Base-by-base conservation (phyloP, 129 eudicot species). In the Calendula officinalis region DNA sequence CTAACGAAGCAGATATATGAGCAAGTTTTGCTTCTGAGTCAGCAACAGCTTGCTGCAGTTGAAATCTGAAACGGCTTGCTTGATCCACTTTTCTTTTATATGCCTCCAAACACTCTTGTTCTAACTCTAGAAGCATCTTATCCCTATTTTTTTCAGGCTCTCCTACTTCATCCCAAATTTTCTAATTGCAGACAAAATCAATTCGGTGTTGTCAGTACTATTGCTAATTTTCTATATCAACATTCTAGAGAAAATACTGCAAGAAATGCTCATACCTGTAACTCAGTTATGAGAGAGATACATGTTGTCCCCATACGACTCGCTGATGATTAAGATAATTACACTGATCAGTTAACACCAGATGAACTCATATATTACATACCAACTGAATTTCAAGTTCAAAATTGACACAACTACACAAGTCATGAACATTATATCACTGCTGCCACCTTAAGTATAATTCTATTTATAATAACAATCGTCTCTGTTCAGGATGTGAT, bases 131-230 rank as follows among this genome's bases (percentile, higher is more conserved):
- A 70, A 87, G 90, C 82, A 76, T 81, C 71, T 81, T 83, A 66
- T 83, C 95, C 72, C 88, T 83, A 55, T 83, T 86, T 37, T 47
- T 44, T 39, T 81, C 95, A 63, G 75, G 67, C 70, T 83, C 91
- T 59, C 95, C 95, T 57, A 83, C 83, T 71, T 83, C 95, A 75
- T 87, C 83, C 95, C 88, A 83, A 66, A 87, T 83, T 76, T 75
- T 67, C 91, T 83, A 53, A n/a, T 74, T 51, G 27, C 37, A 55
- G 14, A 48, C 35, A 56, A 13, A 55, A 16, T 8, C 39, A 8
- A 13, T 51, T 45, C 33, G n/a, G n/a, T 67, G 59, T 22, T 30
- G 7, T 41, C 9, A 32, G 6, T 41, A 54, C 7, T 32, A 42
- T n/a, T 37, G 39, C 42, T 55, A 44, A 22, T 22, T 34, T 12